Conservation (phyloP, 2,329 filamentous ascomycete genomes). For the Sporothrix pallida region DNA sequence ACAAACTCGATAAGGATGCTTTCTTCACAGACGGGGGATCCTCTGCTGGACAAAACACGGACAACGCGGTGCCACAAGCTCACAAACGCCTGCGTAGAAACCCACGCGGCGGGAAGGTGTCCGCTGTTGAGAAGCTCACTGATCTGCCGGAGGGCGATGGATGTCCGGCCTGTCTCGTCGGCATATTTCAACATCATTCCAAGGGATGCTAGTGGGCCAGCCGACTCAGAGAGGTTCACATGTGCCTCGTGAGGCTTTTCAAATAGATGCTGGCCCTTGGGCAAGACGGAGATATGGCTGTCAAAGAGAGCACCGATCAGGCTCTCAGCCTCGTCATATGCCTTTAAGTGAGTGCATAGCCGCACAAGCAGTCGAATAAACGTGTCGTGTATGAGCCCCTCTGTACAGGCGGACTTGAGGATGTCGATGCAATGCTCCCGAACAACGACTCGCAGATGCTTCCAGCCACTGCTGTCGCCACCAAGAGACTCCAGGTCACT, state of each 20-base stretch:
- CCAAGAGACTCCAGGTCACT: slow-evolving; percentile 55
- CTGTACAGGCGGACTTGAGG: slow-evolving; percentile 50
- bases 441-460: slow-evolving; percentile 52
- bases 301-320: slow-evolving; percentile 48
- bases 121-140: slow-evolving; percentile 46
- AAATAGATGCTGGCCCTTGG: slow-evolving; percentile 1
- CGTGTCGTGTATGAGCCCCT: slow-evolving; percentile 50
- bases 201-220: slow-evolving; percentile 40
- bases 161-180: slow-evolving; percentile 42
- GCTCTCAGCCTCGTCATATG: slow-evolving; percentile 50
- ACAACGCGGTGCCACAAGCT: slow-evolving; percentile 50
- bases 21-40: slow-evolving; percentile 39
- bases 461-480: slow-evolving; percentile 50
- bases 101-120: slow-evolving; percentile 51
- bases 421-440: slow-evolving; percentile 55
- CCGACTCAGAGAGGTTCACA: slow-evolving; percentile 42
- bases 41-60: slow-evolving; percentile 45
- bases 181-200: slow-evolving; percentile 42
- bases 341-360: slow-evolving; percentile 49
- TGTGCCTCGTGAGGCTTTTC: slow-evolving; percentile 35
- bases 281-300: neutral
- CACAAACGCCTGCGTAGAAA: slow-evolving; percentile 51
- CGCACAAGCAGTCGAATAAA: slow-evolving; percentile 51
- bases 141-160: slow-evolving; percentile 49
- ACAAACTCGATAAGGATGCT: slow-evolving; percentile 48